Evolutionary conservation across 345 rosid species (phyloP), one percentile per base, ranked within the genome.

Genomic region (Syzygium aqueum): DNA sequence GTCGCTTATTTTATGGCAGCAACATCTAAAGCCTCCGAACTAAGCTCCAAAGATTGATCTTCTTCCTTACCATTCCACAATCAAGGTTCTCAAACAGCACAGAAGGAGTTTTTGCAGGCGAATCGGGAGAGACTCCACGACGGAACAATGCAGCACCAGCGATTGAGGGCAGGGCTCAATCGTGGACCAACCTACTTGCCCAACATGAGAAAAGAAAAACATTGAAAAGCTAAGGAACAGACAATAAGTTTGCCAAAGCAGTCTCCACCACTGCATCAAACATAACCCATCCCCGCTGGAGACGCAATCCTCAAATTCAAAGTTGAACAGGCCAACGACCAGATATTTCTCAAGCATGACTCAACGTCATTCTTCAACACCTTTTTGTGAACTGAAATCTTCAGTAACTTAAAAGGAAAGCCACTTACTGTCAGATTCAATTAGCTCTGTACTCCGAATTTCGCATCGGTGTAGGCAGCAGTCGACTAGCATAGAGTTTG

Each of bases 121-220:
- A 57, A 57, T 57, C 0, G 2, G 13, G 63, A 57, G 63, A 57
- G 28, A 25, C 14, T 57, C 63, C 28, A 25, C 0, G 0, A 10
- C 0, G 0, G 0, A 57, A 25, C 6, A 57, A 57, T 57, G 28
- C 3, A 23, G 1, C 28, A 23, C 14, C 6, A 10, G 14, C 0
- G 1, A 1, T 10, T 0, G 0, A 57, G n/a, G 63, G 63, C 6
- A 9, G 0, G 3, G 0, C 28, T 10, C 63, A 23, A 23, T 57
- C 1, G 1, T 57, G 14, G 3, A 57, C 63, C 28, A 57, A 57
- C 63, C 63, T 57, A 23, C 28, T 0, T 57, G 63, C 14, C 63
- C 28, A 53, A 85, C n/a, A 25, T 85, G 63, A 30, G 16, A 85
- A 83, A 50, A 82, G 13, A 3, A 61, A 61, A 61, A 61, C 5